Conservation (phyloP, 805 yeast genomes). For the Hanseniaspora guilliermondii region DNA sequence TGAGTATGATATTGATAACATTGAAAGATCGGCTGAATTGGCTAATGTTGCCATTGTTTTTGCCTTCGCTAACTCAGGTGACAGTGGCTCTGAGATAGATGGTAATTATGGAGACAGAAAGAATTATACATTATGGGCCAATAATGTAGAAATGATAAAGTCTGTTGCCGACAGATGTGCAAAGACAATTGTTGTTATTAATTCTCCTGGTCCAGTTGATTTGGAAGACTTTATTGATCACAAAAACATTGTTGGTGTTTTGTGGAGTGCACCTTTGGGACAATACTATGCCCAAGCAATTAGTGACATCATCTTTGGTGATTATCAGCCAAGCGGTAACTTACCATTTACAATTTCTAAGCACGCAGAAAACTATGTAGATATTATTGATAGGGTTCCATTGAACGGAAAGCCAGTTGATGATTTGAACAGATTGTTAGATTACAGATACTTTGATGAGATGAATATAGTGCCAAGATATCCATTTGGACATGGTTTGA, state of each 20-base stretch:
- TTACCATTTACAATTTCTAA: slow-evolving; percentile 53
- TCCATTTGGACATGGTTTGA: slow-evolving; percentile 52
- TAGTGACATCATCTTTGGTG: slow-evolving; percentile 49
- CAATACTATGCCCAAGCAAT: slow-evolving; percentile 43
- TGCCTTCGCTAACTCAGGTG: slow-evolving; percentile 45
- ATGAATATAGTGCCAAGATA: slow-evolving; percentile 43
- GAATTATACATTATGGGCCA: slow-evolving; percentile 43
- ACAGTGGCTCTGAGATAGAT: slow-evolving; percentile 46
- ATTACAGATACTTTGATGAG: slow-evolving; percentile 48
- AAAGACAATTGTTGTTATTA: slow-evolving; percentile 48
- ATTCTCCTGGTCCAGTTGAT: slow-evolving; percentile 48
- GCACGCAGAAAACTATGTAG: slow-evolving; percentile 36
- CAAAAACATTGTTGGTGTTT: slow-evolving; percentile 46
- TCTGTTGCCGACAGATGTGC: slow-evolving; percentile 38
- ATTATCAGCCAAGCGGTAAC: slow-evolving; percentile 49
- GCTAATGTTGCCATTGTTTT: slow-evolving; percentile 45
- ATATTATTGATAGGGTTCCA: slow-evolving; percentile 31
- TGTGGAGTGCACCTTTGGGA: slow-evolving; percentile 48
- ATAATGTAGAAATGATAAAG: slow-evolving; percentile 42
- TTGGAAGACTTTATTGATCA: slow-evolving; percentile 45
- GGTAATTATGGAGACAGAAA: slow-evolving; percentile 48
- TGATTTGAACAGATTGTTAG: slow-evolving; percentile 32
- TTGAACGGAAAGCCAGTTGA: slow-evolving; percentile 29
- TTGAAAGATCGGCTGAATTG: slow-evolving; percentile 35
- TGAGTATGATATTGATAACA: slow-evolving; percentile 35